Evolutionary conservation across 108 stramenopile genomes (phyloP), one percentile per base, ranked within the genome.

Genomic region (Skeletonema potamos): DNA sequence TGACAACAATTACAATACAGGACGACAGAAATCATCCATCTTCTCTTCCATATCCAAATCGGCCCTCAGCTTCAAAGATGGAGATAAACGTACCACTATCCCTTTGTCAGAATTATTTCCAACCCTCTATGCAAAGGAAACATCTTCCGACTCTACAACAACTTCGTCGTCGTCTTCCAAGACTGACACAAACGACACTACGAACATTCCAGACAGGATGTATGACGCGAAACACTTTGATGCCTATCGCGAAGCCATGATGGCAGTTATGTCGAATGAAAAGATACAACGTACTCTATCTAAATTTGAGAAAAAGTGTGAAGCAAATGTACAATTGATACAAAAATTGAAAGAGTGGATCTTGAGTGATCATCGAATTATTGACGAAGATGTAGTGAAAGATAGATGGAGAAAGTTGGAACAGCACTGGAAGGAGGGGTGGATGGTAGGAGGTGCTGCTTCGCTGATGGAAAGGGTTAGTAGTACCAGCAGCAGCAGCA

Each of bases 211-310:
- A 24, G 27, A 41, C 1, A 63, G 68, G 66, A 34, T 62, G 58
- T 79, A 62, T 55, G 44, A 79, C 43, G 54, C 66, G 1, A 61
- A 68, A 56, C 63, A 79, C 22, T 79, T 36, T 15, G 78, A 79
- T 17, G 36, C 78, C 10, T 79, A 72, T 44, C 60, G 68, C 15
- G 51, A 67, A 58, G 61, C 71, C 7, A 72, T 79, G 70, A 57
- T 22, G 0, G 60, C 68, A 12, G 66, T 79, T 8, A 33, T 79
- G 22, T n/a, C 20, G 0, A 66, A 72, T 29, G 43, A 54, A 11
- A 66, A 66, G 28, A 72, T 54, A 17, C 15, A 68, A 54, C 59
- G 27, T 9, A 54, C 64, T 0, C 5, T 79, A 20, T 61, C 59
- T 13, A 79, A 68, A 39, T 57, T 64, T 57, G 54, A 66, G 13